Conservation (phyloP, 164 flowering plant species). For the Vitis riparia region DNA sequence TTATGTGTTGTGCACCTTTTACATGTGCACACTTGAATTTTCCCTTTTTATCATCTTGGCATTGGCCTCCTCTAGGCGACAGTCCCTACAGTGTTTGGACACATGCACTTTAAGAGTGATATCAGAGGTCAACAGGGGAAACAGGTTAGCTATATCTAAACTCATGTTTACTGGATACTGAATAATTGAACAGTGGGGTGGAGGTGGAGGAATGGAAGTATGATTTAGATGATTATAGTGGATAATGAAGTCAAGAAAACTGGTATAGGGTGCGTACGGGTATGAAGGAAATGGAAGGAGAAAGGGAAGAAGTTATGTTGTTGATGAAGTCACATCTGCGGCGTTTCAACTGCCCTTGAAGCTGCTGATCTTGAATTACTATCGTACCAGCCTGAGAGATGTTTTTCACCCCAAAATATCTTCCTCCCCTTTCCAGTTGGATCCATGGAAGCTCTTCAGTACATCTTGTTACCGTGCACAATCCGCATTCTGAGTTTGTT, state of each 20-base stretch:
- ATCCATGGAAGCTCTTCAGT: background rate
- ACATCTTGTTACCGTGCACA: background rate
- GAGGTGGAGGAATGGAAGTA: background rate
- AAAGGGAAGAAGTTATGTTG: conserved; percentile 1
- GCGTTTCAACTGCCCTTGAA: background rate
- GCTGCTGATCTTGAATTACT: background rate
- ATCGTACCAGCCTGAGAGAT: conserved; percentile 9
- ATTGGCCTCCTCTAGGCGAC: conserved; percentile 10
- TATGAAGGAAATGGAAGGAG: background rate
- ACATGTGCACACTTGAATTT: background rate
- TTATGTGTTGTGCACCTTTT: background rate
- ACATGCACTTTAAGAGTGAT: background rate
- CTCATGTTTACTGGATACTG: conserved; percentile 1
- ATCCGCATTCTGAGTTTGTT: conserved; percentile 9
- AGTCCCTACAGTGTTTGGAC: background rate
- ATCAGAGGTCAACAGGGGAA: background rate
- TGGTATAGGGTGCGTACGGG: background rate
- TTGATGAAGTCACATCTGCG: conserved; percentile 1
- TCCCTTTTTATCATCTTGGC: background rate
- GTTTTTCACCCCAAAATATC: conserved; percentile 1
- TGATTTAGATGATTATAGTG: background rate
- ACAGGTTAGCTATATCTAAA: background rate
- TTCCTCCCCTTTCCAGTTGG: conserved; percentile 12
- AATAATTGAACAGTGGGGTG: conserved; percentile 5
- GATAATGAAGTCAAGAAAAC: background rate